Percentiles rank a stretch among this genome's conserved stretches.
Evolutionary conservation across 2,329 filamentous ascomycete species (phyloP).

Genomic region (Alternaria novae-zelandiae): DNA sequence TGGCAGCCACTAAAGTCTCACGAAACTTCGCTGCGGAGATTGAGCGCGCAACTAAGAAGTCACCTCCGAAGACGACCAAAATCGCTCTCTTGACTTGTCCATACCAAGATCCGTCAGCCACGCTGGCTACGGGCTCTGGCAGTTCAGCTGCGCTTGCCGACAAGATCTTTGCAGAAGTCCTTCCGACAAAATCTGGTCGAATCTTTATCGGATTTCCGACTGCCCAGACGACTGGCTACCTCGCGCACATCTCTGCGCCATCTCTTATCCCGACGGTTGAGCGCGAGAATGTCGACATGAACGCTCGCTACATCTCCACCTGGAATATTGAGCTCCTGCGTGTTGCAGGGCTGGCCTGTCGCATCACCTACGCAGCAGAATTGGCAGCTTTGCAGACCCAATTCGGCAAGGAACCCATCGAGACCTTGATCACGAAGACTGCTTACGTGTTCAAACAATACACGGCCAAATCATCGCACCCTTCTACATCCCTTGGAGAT

Average conservation of each 20-base stretch:
- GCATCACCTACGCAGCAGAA: conserved; percentile 85
- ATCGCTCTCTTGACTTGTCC: conserved; percentile 90
- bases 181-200: conserved; percentile 86
- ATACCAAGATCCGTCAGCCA: conserved; percentile 78
- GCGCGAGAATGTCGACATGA: conserved; percentile 94
- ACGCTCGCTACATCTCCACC: conserved; percentile 89
- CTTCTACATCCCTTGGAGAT: conserved; percentile 80
- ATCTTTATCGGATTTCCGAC: conserved; percentile 99
- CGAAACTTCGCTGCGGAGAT: conserved; percentile 80
- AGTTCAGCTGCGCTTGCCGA: conserved; percentile 62
- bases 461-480: conserved; percentile 87
- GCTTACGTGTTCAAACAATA: conserved; percentile 87
- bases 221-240: conserved; percentile 92
- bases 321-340: conserved; percentile 97
- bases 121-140: conserved; percentile 61
- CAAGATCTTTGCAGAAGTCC: conserved; percentile 87
- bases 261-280: conserved; percentile 98
- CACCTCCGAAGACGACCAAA: conserved; percentile 84
- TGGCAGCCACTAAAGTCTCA: conserved; percentile 76
- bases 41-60: conserved; percentile 95
- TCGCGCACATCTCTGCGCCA: conserved; percentile 92
- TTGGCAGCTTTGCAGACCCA: conserved; percentile 68
- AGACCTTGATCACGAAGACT: conserved; percentile 75
- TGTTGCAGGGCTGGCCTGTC: conserved; percentile 86
- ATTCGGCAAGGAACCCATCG: conserved; percentile 63